Conservation (phyloP, 768 basidiomycete genomes). For the Gymnopilus dilepis region DNA sequence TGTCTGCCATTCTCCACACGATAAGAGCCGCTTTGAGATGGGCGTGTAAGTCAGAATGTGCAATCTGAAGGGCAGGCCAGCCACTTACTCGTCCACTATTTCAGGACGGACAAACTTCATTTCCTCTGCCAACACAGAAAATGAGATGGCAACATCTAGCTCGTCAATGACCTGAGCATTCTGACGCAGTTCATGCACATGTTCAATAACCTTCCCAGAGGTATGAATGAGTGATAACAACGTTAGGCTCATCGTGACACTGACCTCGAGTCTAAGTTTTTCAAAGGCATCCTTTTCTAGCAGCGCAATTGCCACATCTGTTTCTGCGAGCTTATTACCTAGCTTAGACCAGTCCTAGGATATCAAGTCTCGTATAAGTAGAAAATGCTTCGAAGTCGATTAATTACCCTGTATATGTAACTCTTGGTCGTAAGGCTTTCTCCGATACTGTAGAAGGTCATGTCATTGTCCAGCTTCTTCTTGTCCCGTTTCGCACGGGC, state of each 20-base stretch:
- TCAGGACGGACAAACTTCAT: slow-evolving; percentile 76
- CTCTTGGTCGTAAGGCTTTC: slow-evolving; percentile 69
- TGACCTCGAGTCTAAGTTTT: slow-evolving; percentile 67
- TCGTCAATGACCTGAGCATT: slow-evolving; percentile 87
- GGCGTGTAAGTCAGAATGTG: slow-evolving; percentile 6
- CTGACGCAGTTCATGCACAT: slow-evolving; percentile 60
- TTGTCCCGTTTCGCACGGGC: slow-evolving; percentile 68
- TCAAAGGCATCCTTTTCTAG: slow-evolving; percentile 81
- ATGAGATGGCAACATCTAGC: slow-evolving; percentile 82
- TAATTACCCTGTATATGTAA: slow-evolving; percentile 67
- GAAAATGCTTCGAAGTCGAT: neutral
- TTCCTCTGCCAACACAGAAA: slow-evolving; percentile 80
- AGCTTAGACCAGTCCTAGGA: slow-evolving; percentile 75
- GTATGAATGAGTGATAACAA: neutral
- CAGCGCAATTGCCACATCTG: slow-evolving; percentile 50
- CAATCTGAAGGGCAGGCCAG: neutral
- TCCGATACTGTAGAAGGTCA: slow-evolving; percentile 61
- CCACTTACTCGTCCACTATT: slow-evolving; percentile 69
- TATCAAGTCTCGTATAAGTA: neutral
- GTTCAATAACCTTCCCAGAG: slow-evolving; percentile 61
- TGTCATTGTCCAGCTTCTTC: slow-evolving; percentile 47
- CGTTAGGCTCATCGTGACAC: neutral
- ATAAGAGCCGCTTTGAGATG: slow-evolving; percentile 53
- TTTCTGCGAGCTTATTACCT: slow-evolving; percentile 69
- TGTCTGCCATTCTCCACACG: slow-evolving; percentile 84